Evolutionary conservation across 129 eudicot species (phyloP), one percentile per base, ranked within the genome.

Genomic region (Centella asiatica): DNA sequence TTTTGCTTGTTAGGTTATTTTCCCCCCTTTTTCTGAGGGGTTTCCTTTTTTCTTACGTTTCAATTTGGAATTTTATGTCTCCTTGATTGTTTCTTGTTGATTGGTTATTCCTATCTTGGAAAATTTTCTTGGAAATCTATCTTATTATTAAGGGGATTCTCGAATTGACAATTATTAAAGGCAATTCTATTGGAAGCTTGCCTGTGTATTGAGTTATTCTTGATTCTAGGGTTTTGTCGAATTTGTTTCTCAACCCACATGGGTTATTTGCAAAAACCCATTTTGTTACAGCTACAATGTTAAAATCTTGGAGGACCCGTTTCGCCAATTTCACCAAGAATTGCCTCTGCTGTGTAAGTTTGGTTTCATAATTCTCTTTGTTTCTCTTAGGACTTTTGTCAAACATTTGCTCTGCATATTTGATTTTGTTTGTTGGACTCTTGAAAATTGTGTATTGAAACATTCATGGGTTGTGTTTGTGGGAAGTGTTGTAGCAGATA

Each of bases 381-480:
- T 46, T 78, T 77, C 80, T 29, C 37, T 76, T 57, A 34, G 80
- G 69, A 64, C 78, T 74, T 78, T 61, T 52, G 2, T 47, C 83
- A 37, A 74, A 68, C 79, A 83, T 36, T 70, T 77, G 77, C 73
- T 69, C 72, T 87, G 80, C 81, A 42, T 69, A 53, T 69, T 42
- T 25, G 61, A 17, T 12, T 29, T 56, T 56, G 42, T 56, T 55
- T 56, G 61, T 52, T 50, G 22, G 25, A 52, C 60, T 45, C 42
- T 58, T 23, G 49, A 60, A 60, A 14, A 57, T 60, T 69, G 73
- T 44, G 73, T 44, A 52, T 47, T 52, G 58, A 49, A 55, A 52
- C 39, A n/a, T n/a, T n/a, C n/a, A 92, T 92, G 98, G 98, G 98
- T 56, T 92, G 98, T 72, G 80, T 87, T 65, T 69, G 74, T 62